Conservation (phyloP, 257 asterid genomes). For the Solanum virginianum region DNA sequence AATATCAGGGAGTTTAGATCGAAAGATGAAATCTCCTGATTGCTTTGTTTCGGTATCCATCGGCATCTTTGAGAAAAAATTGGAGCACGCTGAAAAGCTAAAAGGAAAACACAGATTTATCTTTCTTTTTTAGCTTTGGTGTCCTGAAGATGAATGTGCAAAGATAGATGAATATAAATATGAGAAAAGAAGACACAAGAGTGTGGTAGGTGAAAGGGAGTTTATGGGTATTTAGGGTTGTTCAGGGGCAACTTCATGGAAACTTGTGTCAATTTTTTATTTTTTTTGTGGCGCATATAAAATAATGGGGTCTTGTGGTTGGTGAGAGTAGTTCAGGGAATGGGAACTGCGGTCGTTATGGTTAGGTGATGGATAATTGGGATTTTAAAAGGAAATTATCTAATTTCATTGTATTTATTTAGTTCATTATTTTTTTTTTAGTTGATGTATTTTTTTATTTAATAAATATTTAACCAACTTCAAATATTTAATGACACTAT, state of each 20-base stretch:
- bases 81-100: neutral
- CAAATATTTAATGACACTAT: too few species aligned
- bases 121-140: neutral
- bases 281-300: neutral
- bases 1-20: slow-evolving; percentile 74
- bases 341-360: slow-evolving; percentile 7
- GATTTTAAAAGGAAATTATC: neutral
- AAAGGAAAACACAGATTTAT: neutral
- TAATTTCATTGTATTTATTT: too few species aligned
- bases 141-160: slow-evolving; percentile 16
- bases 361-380: slow-evolving; percentile 21
- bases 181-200: neutral
- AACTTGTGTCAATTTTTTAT: neutral
- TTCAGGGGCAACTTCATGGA: slow-evolving; percentile 22
- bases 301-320: slow-evolving; percentile 23
- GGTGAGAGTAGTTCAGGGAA: slow-evolving; percentile 27
- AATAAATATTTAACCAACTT: too few species aligned
- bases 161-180: slow-evolving; percentile 22
- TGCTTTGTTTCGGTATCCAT: slow-evolving; percentile 27
- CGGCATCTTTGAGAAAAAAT: neutral
- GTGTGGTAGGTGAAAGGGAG: slow-evolving; percentile 24
- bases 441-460: too few species aligned
- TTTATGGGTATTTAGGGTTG: slow-evolving; percentile 29
- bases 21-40: slow-evolving; percentile 38
- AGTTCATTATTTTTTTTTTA: too few species aligned